Base-by-base conservation (phyloP, 352 stramenopile genomes). In the Phytophthora lateralis region DNA sequence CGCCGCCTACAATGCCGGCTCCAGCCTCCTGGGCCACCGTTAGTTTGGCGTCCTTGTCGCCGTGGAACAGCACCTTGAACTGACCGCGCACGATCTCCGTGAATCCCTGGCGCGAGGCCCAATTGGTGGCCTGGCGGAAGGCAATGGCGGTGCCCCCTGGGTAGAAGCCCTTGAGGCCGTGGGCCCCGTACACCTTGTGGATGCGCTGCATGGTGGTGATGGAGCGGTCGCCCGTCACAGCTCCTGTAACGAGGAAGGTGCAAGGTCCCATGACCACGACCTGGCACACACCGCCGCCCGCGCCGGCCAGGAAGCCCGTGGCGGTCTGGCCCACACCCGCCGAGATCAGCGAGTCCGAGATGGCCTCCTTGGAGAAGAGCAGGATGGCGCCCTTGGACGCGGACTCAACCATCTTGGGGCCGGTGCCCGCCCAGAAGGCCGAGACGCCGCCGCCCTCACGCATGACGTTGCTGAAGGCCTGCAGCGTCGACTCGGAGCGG, bases 91-190 rank as follows among this genome's bases (percentile, higher is more conserved):
- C 85, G 37, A 95, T 85, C 72, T 97, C 90, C 6, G 90, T 97
- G 52, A 97, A 97, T 10, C 89, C 90, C 66, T 94, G 87, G 29
- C 90, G 86, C 8, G 89, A 97, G 7, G 90, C 90, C 90, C 90
- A 97, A 74, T 97, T 97, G 34, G 88, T 97, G 43, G 89, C 90
- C 65, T 97, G 90, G 30, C 90, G 89, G 70, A 97, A 97, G 18
- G 89, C 88, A 38, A 97, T 96, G 39, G 90, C 90, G 26, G 88
- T 97, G 42, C 89, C 90, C 32, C 90, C 90, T 9, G 89, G 90
- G 73, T 97, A 97, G 61, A 97, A 97, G 43, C 90, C 90, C 75
- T 94, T 94, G 60, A 97, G 63, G 8, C 90, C 90, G 57, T 94
- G 81, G 0, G 78, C 66, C n/a, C 72, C 71, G 69, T 95, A 97